Conservation (phyloP, 1,139 yeast species). For the Geotrichum histeridarum region DNA sequence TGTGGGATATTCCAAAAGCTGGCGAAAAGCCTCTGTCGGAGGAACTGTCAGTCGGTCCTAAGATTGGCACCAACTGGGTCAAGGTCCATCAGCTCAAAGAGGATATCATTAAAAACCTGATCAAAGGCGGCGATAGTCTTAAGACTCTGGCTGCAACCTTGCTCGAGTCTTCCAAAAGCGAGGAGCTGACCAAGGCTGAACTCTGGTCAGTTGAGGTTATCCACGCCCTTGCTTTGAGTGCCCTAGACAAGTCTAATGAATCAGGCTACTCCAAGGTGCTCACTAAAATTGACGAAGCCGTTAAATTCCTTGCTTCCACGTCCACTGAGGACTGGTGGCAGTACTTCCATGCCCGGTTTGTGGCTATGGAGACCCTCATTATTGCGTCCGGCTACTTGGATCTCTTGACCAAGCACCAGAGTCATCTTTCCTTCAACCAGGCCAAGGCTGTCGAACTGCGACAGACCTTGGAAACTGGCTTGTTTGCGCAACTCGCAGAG, state of each 20-base stretch:
- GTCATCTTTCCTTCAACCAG: conserved; percentile 20
- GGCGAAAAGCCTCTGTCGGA: conserved; percentile 19
- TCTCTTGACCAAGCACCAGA: conserved; percentile 24
- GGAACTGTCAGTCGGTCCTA: conserved; percentile 26
- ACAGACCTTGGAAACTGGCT: conserved; percentile 9
- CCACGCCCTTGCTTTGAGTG: conserved; percentile 21
- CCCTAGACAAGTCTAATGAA: conserved; percentile 18
- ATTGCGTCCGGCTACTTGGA: conserved; percentile 25
- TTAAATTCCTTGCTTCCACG: conserved; percentile 9
- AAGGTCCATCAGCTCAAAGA: conserved; percentile 25
- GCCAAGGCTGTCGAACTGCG: conserved; percentile 19
- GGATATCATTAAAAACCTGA: conserved; percentile 25
- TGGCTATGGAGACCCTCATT: conserved; percentile 32
- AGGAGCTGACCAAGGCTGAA: conserved; percentile 34
- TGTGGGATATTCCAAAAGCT: conserved; percentile 24
- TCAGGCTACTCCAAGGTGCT: conserved; percentile 18
- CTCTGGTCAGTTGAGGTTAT: conserved; percentile 36
- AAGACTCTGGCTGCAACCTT: conserved; percentile 15
- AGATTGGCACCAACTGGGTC: conserved; percentile 27
- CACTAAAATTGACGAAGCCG: conserved; percentile 16
- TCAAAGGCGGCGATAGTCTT: conserved; percentile 21
- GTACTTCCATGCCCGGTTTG: conserved; percentile 31
- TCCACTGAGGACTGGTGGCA: conserved; percentile 27
- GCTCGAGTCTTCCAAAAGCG: neutral
- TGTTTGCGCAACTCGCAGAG: conserved; percentile 19